Evolutionary conservation across 176 grass and related monocot genomes (phyloP).

Genomic region (Pontederia paniculata): DNA sequence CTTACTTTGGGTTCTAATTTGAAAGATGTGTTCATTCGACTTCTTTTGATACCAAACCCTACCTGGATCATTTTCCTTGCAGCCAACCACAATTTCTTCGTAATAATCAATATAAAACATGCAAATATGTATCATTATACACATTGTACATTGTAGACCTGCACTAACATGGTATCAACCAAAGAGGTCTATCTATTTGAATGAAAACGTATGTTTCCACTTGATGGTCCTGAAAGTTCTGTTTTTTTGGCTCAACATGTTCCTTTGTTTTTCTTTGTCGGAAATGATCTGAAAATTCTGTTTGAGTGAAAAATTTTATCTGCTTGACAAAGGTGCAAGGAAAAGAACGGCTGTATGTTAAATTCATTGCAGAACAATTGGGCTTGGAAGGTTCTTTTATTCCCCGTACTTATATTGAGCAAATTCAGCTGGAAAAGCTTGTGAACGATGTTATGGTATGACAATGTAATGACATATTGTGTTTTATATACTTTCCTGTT

Average conservation of each 20-base stretch:
- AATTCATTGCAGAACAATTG: constrained; percentile 60
- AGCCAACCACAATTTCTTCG: too few relatives aligned
- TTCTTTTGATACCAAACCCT: too few relatives aligned
- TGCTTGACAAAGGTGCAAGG: constrained; percentile 72
- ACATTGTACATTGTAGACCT: too few relatives aligned
- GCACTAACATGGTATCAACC: too few relatives aligned
- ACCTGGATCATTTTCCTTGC: too few relatives aligned
- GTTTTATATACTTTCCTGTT: neutral
- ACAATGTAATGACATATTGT: neutral
- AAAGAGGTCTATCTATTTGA: too few relatives aligned
- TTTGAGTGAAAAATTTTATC: neutral
- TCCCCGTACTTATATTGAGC: constrained; percentile 91
- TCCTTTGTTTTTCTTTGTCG: neutral
- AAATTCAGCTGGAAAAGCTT: constrained; percentile 97
- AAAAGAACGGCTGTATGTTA: constrained; percentile 67
- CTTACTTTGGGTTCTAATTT: too few relatives aligned
- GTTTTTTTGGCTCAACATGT: neutral
- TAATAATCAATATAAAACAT: too few relatives aligned
- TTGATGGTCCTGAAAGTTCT: neutral
- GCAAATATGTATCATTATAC: too few relatives aligned
- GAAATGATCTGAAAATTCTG: neutral
- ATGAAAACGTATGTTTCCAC: too few relatives aligned
- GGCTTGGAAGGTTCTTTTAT: constrained; percentile 82
- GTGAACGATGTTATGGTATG: constrained; percentile 97
- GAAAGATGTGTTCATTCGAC: too few relatives aligned